Evolutionary conservation across 352 stramenopile species (phyloP).

Genomic region (Thalassiosira delicatula): DNA sequence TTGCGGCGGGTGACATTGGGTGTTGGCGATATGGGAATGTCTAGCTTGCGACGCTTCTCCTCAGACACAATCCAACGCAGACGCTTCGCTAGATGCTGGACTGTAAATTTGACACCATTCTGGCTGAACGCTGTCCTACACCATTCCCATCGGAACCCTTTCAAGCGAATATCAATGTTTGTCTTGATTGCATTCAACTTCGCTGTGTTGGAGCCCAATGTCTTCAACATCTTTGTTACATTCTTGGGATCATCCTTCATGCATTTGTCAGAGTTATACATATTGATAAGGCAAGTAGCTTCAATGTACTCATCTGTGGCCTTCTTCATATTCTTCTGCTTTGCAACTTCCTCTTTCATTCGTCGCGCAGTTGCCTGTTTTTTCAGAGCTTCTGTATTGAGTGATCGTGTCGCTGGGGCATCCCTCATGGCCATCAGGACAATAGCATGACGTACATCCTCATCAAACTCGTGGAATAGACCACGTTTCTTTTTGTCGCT

Average conservation of each 20-base stretch:
- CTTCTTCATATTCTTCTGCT: slow-evolving; percentile 10
- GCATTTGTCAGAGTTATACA: slow-evolving; percentile 26
- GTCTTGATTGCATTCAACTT: slow-evolving; percentile 15
- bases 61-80: neutral
- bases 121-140: neutral
- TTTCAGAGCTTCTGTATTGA: neutral
- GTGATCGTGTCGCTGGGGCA: neutral
- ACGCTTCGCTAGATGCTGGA: neutral
- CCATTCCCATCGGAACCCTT: slow-evolving; percentile 19
- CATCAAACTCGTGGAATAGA: neutral
- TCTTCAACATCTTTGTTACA: slow-evolving; percentile 11
- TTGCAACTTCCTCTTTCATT: slow-evolving; percentile 9
- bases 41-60: neutral
- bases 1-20: neutral
- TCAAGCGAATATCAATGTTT: slow-evolving; percentile 11
- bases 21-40: neutral
- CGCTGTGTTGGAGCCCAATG: neutral
- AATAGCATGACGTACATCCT: neutral
- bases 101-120: neutral
- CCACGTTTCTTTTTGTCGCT: slow-evolving; percentile 11
- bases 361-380: neutral
- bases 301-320: slow-evolving; percentile 11
- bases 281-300: slow-evolving; percentile 6
- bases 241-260: slow-evolving; percentile 16
- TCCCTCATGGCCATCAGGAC: slow-evolving; percentile 9